Base-by-base conservation (phyloP, 345 rosid genomes). In the Citrus trifoliata region DNA sequence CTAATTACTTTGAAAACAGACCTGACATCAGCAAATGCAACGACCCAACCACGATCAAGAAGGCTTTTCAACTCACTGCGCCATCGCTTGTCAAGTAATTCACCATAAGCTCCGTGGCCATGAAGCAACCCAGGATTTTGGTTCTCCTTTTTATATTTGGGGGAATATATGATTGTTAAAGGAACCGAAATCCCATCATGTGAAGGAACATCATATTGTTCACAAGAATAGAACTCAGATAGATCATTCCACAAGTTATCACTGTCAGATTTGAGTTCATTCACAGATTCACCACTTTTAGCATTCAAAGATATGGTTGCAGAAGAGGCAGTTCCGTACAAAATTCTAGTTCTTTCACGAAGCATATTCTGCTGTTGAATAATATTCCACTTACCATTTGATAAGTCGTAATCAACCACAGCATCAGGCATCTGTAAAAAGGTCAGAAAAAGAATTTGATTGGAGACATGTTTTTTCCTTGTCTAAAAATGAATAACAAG, bases 11-110 rank as follows among this genome's bases (percentile, higher is more conserved):
- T 60, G 55, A 69, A 71, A 84, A 84, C 91, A 72, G 67, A 94
- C 99, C 99, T 91, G 76, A 94, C 98, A 81, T 96, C 98, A 70
- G 99, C 98, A 91, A 88, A 96, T 70, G 97, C 97, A 86, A 96
- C 79, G 76, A 90, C 84, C 98, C 99, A 94, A 80, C 99, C 97
- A 78, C 98, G 97, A 85, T 94, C 99, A 73, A 96, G 98, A 66
- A 96, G 95, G 88, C 98, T 94, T 84, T 96, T 96, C 80, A 94
- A 83, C 86, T 96, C 99, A 82, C 88, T 87, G 76, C 84, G 88
- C 98, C 98, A 96, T 73, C 98, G 84, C 83, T 96, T 96, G 83
- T 93, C 98, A 21, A 93, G 95, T 66, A 89, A 64, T 86, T 96
- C 98, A 68, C 98, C 98, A 76, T 90, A 94, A 83, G 99, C 98